Conservation (phyloP, 805 yeast genomes). For the Saccharomycopsis amapae region DNA sequence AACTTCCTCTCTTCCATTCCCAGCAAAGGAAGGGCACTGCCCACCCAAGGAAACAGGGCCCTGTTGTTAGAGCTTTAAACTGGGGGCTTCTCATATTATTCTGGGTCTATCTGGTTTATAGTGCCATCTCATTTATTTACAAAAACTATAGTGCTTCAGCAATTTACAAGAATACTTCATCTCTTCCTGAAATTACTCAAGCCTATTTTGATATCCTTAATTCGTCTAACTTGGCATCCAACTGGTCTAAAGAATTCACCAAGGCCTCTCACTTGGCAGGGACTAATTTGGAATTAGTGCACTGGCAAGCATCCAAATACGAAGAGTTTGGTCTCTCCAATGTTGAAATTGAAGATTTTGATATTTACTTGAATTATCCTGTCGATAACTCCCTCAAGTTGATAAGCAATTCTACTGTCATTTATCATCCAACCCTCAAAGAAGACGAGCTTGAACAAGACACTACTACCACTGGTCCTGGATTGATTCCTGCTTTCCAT, state of each 20-base stretch:
- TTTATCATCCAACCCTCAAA: constrained; percentile 45
- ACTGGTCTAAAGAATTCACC: constrained; percentile 50
- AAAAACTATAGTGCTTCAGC: no score
- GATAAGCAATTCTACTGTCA: constrained; percentile 26
- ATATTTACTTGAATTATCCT: constrained; percentile 61
- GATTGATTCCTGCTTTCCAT: constrained; percentile 62
- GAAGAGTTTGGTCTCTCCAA: constrained; percentile 50
- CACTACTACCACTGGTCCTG: constrained; percentile 34
- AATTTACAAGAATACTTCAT: no score
- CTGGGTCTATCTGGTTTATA: no score
- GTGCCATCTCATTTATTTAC: no score
- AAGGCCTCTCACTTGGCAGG: constrained; percentile 54
- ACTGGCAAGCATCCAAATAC: constrained; percentile 55
- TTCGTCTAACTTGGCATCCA: constrained; percentile 34
- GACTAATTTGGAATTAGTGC: constrained; percentile 38
- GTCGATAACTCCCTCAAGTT: constrained; percentile 44
- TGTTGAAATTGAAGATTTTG: constrained; percentile 47
- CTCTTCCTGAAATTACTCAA: no score
- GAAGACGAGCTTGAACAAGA: constrained; percentile 51
- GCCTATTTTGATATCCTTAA: constrained; percentile 26
- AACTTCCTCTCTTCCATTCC: no score
- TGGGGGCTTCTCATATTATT: no score
- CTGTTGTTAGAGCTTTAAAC: no score
- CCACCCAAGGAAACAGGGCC: no score
- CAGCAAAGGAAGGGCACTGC: no score